A percentile compares a stretch with the other conserved stretches of the same genome.
Conservation (phyloP, 805 yeast genomes). For the Peterozyma toletana region DNA sequence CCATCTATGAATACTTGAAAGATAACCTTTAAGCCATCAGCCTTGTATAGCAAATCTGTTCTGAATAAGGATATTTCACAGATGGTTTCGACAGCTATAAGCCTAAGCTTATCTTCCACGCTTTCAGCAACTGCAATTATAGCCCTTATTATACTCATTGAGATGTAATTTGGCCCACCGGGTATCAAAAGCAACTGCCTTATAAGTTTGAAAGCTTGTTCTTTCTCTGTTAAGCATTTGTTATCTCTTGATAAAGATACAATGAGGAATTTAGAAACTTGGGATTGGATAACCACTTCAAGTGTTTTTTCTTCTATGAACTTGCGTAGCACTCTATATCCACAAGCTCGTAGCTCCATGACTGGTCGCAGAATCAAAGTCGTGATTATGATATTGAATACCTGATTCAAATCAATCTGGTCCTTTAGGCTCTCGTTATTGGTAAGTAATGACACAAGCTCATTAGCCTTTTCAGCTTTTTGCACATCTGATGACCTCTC, state of each 20-base stretch:
- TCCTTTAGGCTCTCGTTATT: too few species aligned
- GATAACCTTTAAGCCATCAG: constrained; percentile 37
- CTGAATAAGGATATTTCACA: constrained; percentile 41
- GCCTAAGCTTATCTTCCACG: constrained; percentile 41
- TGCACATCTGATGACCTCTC: too few species aligned
- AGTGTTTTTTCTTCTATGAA: constrained; percentile 50
- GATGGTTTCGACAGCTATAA: constrained; percentile 43
- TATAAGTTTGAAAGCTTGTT: constrained; percentile 68
- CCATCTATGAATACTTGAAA: constrained; percentile 46
- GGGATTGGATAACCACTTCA: constrained; percentile 40
- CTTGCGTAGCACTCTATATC: constrained; percentile 67
- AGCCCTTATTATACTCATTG: constrained; percentile 61
- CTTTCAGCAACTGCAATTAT: constrained; percentile 57
- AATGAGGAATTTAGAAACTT: constrained; percentile 57
- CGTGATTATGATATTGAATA: too few species aligned
- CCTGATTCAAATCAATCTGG: too few species aligned
- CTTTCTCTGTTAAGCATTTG: constrained; percentile 53
- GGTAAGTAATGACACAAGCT: too few species aligned
- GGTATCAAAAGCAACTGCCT: constrained; percentile 52
- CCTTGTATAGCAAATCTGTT: constrained; percentile 33
- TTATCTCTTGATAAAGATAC: constrained; percentile 56
- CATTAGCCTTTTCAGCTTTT: too few species aligned
- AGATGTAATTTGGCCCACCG: constrained; percentile 43
- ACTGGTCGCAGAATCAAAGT: too few species aligned
- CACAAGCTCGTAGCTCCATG: constrained; percentile 59